Percentiles rank a stretch among this genome's conserved stretches.
Conservation (phyloP, 2,329 filamentous ascomycete genomes). For the Calycina marina region DNA sequence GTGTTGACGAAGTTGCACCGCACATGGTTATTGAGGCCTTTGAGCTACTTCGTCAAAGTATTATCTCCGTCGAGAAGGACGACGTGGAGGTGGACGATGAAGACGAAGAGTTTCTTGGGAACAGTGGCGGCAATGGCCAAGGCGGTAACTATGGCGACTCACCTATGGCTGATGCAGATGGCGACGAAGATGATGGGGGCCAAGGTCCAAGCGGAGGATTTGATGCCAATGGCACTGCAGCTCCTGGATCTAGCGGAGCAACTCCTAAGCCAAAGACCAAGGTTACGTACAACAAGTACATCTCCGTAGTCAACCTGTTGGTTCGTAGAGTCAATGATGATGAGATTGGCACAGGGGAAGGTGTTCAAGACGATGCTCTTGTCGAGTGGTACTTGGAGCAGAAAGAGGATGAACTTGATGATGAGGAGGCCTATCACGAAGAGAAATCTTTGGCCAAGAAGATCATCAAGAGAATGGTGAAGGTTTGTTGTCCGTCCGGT, state of each 20-base stretch:
- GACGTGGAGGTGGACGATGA: conserved; percentile 87
- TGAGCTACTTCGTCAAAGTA: conserved; percentile 80
- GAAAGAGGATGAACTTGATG: conserved; percentile 68
- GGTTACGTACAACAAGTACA: conserved; percentile 92
- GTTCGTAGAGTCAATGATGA: conserved; percentile 75
- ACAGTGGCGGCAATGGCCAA: conserved; percentile 27
- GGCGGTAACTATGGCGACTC: conserved; percentile 33
- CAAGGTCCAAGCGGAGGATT: conserved; percentile 20
- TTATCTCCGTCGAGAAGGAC: conserved; percentile 95
- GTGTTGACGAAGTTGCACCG: conserved; percentile 74
- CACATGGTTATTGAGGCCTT: conserved; percentile 86
- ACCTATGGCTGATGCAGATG: conserved; percentile 33
- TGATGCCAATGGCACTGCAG: conserved; percentile 6
- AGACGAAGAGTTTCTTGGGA: conserved; percentile 35
- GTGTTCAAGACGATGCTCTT: conserved; percentile 70
- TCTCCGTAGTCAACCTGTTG: conserved; percentile 74
- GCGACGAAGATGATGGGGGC: conserved; percentile 32
- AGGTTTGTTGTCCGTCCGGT: conserved; percentile 43
- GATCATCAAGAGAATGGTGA: conserved; percentile 91
- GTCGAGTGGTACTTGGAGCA: conserved; percentile 86
- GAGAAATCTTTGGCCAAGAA: conserved; percentile 64
- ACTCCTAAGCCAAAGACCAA: conserved; percentile 48
- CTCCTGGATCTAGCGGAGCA: conserved; percentile 13
- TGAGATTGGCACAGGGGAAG: conserved; percentile 60
- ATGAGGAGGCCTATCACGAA: conserved; percentile 64